Base-by-base conservation (phyloP, 345 rosid genomes). In the Rhodomyrtus tomentosa region DNA sequence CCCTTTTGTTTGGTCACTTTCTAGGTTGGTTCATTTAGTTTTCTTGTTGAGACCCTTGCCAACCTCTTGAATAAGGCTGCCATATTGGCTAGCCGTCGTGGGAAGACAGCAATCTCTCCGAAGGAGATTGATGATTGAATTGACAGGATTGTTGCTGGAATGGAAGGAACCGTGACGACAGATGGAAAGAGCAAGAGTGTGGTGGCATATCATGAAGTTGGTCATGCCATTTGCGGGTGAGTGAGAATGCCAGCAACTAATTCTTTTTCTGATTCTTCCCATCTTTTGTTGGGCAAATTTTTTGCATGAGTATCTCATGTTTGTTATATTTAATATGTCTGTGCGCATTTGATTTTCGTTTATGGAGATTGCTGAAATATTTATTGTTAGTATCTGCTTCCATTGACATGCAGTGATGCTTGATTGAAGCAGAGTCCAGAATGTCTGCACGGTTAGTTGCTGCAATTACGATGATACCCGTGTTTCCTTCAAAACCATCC, bases 101-200 rank as follows among this genome's bases (percentile, higher is more conserved):
- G 93, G 51, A 93, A 88, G 93, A 87, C 96, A 29, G 96, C 86
- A 12, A 95, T 96, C 85, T 94, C 99, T 73, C 92, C 98, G 38
- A 96, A 95, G 91, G 99, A 96, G 88, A 91, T 96, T 83, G 99
- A 96, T 87, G 99, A 96, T 89, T 94, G 98, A 48, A 96, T 96
- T 88, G 99, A 96, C 90, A 91, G 99, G 88, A 96, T 96, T 85
- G 99, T 96, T 84, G 99, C 99, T 74, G 99, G 99, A 62, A 96
- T 96, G 99, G 99, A 96, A 88, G 99, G 99, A 88, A 96, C 99
- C 0, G 98, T 96, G n/a, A 96, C 95, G 99, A 96, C 98, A 0
- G 99, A 96, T 84, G 95, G 99, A 53, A 96, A 96, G 92, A 94
- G 99, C 85, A 96, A 96, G 87, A 96, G 99, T 91, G 90, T 96